A percentile compares a stretch with the other conserved stretches of the same genome.
These are phyloP conservation scores for Tulasnella sp. DNA, from an alignment of 768 basidiomycete species.

Conservation along the genomic window DNA sequence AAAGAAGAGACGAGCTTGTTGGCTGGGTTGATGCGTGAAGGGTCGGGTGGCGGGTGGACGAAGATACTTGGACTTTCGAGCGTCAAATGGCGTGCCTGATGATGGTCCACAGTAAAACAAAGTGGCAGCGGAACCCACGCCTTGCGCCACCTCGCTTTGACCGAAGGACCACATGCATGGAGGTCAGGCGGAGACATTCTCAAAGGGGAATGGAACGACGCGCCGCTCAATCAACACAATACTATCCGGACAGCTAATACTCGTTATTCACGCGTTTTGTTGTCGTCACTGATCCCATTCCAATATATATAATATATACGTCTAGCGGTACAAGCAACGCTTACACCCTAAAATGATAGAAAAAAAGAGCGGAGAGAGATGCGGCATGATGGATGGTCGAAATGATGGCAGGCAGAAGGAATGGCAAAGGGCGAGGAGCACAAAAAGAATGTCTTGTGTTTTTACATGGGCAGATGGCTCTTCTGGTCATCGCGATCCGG, in stretches of 20 bases:
- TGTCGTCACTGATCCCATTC: background rate
- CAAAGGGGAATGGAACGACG: no score
- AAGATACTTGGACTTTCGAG: no score
- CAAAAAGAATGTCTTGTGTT: background rate
- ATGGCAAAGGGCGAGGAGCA: background rate
- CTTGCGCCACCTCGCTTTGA: no score
- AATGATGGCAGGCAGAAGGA: background rate
- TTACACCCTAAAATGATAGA: conserved; percentile 5
- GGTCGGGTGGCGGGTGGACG: no score
- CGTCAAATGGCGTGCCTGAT: background rate
- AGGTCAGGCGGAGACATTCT: no score
- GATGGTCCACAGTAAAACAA: background rate
- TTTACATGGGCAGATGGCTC: conserved; percentile 3
- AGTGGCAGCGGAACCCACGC: background rate
- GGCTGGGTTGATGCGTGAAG: background rate
- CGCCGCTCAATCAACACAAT: no score
- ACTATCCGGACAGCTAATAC: no score
- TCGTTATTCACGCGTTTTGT: background rate
- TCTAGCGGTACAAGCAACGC: conserved; percentile 4
- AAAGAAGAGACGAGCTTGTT: background rate
- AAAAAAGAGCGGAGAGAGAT: conserved; percentile 10
- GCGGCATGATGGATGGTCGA: background rate
- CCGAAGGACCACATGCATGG: no score
- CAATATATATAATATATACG: conserved; percentile 1
- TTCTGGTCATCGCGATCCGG: background rate